A percentile compares a stretch with the other conserved stretches of the same genome.
phyloP scores from a whole-genome alignment of 2,329 filamentous ascomycete species.

The Xylaria sp. region DNA sequence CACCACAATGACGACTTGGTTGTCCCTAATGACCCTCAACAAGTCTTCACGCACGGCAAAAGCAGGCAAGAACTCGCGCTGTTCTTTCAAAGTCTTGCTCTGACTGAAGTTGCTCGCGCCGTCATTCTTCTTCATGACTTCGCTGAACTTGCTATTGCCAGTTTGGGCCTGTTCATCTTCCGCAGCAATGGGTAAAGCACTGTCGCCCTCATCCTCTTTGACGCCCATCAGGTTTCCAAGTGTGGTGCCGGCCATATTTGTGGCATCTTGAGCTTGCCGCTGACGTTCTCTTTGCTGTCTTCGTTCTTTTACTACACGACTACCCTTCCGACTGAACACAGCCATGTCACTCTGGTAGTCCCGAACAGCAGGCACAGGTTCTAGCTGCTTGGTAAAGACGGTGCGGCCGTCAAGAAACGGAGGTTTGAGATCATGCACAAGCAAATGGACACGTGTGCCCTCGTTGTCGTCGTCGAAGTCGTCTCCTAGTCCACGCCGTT shows the following conservation, averaged over 20 bases:
- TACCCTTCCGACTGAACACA: conserved; percentile 93
- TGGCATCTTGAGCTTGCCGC: conserved; percentile 91
- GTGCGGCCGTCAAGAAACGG: conserved; percentile 93
- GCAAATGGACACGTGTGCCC: conserved; percentile 76
- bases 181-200: conserved; percentile 69
- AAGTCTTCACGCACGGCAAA: conserved; percentile 95
- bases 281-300: conserved; percentile 89
- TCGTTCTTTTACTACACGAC: conserved; percentile 84
- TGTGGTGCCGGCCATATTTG: conserved; percentile 84
- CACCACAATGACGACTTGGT: conserved; percentile 94
- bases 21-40: conserved; percentile 85
- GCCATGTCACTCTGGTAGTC: conserved; percentile 98
- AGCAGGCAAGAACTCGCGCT: conserved; percentile 87
- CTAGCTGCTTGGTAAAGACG: conserved; percentile 94
- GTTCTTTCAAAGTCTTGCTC: conserved; percentile 83
- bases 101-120: conserved; percentile 88
- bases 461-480: conserved; percentile 92
- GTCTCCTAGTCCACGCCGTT: conserved; percentile 71
- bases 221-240: conserved; percentile 94
- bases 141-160: conserved; percentile 74
- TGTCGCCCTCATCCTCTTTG: conserved; percentile 89
- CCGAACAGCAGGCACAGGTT: conserved; percentile 86
- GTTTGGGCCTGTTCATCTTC: conserved; percentile 61
- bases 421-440: conserved; percentile 89
- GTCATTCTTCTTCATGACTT: conserved; percentile 82